phyloP scores from a whole-genome alignment of 2,329 filamentous ascomycete genomes.

The Cercospora beticola region DNA sequence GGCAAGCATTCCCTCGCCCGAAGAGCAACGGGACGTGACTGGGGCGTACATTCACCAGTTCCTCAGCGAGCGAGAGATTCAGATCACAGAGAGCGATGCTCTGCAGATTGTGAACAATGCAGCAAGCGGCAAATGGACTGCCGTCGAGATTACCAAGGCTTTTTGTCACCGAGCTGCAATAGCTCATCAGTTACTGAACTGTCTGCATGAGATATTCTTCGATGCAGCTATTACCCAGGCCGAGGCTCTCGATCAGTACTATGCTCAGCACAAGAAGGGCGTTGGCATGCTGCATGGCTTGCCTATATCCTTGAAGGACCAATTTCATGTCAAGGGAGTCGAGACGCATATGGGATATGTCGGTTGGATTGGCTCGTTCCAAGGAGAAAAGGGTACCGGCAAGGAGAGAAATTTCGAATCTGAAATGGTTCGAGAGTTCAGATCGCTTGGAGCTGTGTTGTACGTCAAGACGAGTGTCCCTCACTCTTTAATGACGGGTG shows the following conservation, averaged over 20 bases:
- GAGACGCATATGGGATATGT: conserved; percentile 59
- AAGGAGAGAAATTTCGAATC: conserved; percentile 56
- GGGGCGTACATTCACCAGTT: conserved; percentile 58
- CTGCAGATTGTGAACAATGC: conserved; percentile 57
- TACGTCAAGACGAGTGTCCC: conserved; percentile 60
- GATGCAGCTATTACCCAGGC: conserved; percentile 47
- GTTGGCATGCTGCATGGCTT: conserved; percentile 51
- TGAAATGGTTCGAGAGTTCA: conserved; percentile 57
- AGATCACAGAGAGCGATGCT: conserved; percentile 62
- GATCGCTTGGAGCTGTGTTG: conserved; percentile 54
- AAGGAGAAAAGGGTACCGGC: conserved; percentile 54
- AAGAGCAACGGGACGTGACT: conserved; percentile 58
- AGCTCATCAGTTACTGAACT: conserved; percentile 50
- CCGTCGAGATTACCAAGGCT: conserved; percentile 55
- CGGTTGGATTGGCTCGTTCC: conserved; percentile 63
- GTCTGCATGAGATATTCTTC: conserved; percentile 52
- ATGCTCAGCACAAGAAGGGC: conserved; percentile 38
- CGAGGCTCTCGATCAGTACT: conserved; percentile 44
- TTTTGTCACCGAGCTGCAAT: conserved; percentile 59
- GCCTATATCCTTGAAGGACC: conserved; percentile 51
- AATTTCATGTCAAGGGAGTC: conserved; percentile 50
- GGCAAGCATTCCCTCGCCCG: conserved; percentile 46
- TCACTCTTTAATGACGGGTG: conserved; percentile 57
- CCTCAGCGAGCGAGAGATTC: conserved; percentile 54
- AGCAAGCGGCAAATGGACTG: conserved; percentile 55